phyloP scores from a whole-genome alignment of 345 rosid species.

The Lagerstroemia speciosa region DNA sequence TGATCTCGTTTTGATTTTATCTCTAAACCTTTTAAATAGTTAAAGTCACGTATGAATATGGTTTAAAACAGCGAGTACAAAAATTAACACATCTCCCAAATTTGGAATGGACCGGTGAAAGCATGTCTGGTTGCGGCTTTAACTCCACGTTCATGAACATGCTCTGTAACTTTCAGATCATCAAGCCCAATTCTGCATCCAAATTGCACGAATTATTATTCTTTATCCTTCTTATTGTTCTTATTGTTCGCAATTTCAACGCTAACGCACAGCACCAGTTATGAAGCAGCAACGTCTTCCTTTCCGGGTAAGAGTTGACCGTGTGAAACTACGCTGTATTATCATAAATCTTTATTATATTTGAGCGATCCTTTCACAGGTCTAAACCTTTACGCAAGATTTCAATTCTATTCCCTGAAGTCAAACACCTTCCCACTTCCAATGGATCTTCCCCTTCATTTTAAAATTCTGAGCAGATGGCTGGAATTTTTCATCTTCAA shows the following conservation, averaged over 20 bases:
- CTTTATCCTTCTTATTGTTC: too few species aligned
- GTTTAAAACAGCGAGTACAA: too few species aligned
- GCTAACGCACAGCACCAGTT: neutral
- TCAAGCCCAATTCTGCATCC: neutral
- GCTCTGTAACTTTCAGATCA: neutral
- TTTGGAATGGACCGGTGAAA: neutral
- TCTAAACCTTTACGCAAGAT: too few species aligned
- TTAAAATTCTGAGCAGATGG: neutral
- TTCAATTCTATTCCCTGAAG: neutral
- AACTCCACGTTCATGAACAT: too few species aligned
- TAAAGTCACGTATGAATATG: too few species aligned
- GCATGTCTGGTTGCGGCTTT: neutral
- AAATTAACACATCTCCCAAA: too few species aligned
- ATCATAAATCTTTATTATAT: too few species aligned
- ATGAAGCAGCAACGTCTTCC: neutral
- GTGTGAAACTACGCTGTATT: too few species aligned
- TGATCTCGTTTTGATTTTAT: too few species aligned
- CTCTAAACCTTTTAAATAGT: too few species aligned
- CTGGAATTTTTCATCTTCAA: too few species aligned
- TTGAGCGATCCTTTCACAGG: too few species aligned
- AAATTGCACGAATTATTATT: neutral
- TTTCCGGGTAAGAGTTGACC: neutral
- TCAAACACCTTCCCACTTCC: conserved; percentile 1
- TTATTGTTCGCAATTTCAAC: neutral
- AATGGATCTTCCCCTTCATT: neutral